Conservation (phyloP, 257 asterid species). For the Solanum megistacrolobum region DNA sequence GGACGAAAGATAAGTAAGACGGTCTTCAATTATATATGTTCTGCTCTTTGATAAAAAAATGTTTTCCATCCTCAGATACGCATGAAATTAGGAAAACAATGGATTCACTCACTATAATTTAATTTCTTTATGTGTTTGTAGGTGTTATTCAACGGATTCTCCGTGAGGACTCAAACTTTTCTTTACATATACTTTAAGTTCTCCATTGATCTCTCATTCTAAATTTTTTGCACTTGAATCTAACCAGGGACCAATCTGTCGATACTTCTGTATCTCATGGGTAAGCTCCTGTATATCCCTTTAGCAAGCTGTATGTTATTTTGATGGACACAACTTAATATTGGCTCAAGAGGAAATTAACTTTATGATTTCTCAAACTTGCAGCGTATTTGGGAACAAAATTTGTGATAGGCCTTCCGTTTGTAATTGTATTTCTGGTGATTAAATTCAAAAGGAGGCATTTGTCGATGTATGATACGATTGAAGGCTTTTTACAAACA, state of each 20-base stretch:
- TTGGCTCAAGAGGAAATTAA: too few species aligned
- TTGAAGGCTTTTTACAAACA: background rate
- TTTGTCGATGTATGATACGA: background rate
- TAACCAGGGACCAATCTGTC: background rate
- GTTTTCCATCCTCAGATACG: background rate
- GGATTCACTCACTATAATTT: background rate
- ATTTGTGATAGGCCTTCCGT: background rate
- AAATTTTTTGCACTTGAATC: background rate
- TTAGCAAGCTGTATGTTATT: background rate
- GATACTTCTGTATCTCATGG: background rate
- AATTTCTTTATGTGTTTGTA: background rate
- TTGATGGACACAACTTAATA: background rate
- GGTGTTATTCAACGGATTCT: too few species aligned
- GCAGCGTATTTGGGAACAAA: background rate
- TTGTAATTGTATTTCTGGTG: background rate
- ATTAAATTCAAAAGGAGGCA: background rate
- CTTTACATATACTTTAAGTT: background rate
- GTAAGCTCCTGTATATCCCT: background rate
- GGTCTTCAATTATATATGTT: background rate
- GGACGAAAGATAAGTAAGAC: background rate
- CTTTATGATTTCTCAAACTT: too few species aligned
- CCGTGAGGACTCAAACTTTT: too few species aligned
- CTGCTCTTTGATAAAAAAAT: background rate
- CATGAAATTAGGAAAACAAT: background rate
- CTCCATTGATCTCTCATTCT: background rate